A percentile compares a stretch with the other conserved stretches of the same genome.
Evolutionary conservation across 352 stramenopile species (phyloP).

Genomic region (Phytophthora pistaciae): DNA sequence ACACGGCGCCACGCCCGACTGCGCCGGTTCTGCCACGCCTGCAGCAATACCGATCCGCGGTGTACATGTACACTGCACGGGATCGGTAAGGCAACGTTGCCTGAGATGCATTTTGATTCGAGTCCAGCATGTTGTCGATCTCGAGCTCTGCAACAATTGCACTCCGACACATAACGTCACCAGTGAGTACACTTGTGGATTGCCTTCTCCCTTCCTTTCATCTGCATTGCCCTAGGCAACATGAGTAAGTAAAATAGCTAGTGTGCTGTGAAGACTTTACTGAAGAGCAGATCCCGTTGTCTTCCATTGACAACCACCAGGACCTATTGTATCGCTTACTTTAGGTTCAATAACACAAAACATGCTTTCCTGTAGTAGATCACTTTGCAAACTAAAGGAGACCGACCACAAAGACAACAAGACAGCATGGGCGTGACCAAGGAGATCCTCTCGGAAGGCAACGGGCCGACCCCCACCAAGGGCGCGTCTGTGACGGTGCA

Average conservation of each 20-base stretch:
- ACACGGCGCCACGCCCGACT: background rate
- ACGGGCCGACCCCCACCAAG: conserved; percentile 61
- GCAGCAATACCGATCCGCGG: conserved; percentile 9
- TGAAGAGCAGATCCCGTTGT: too few species aligned
- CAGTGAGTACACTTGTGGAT: background rate
- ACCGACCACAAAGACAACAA: background rate
- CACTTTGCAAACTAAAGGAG: background rate
- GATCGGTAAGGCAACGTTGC: background rate
- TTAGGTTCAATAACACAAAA: conserved; percentile 4
- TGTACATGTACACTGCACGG: background rate
- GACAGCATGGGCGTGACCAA: conserved; percentile 71
- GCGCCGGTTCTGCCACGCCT: conserved; percentile 4
- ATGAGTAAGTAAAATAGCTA: too few species aligned
- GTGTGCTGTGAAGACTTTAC: too few species aligned
- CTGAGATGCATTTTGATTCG: background rate
- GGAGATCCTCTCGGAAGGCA: conserved; percentile 61
- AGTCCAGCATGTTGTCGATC: background rate
- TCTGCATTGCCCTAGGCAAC: too few species aligned
- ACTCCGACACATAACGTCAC: background rate
- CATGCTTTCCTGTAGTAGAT: conserved; percentile 5
- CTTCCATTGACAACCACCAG: background rate
- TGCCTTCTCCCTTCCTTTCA: background rate
- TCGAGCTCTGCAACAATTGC: background rate
- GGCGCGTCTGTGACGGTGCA: conserved; percentile 82
- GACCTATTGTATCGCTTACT: background rate